These are phyloP conservation scores for Debaryomycetaceae sp. DNA, from an alignment of 1,139 yeast genomes.

Conservation along the genomic window DNA sequence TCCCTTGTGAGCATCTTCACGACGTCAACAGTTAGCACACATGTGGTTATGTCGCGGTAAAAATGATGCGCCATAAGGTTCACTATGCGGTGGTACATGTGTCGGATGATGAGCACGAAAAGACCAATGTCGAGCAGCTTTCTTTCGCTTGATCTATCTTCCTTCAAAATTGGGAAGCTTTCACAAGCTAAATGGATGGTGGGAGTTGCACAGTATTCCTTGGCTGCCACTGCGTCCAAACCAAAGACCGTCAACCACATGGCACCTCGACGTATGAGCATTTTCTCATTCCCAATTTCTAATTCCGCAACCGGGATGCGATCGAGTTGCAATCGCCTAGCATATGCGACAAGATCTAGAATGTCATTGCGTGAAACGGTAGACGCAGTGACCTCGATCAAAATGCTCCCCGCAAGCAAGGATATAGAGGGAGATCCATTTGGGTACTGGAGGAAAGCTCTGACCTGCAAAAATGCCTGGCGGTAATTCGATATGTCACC, in stretches of 20 bases:
- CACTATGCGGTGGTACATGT: conserved; percentile 39
- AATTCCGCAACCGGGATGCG: conserved; percentile 47
- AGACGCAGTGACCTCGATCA: conserved; percentile 45
- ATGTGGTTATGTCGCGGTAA: no score
- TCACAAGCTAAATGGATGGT: conserved; percentile 43
- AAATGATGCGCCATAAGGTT: conserved; percentile 41
- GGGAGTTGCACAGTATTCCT: conserved; percentile 49
- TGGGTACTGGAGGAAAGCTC: conserved; percentile 42
- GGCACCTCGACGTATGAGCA: conserved; percentile 41
- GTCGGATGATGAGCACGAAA: conserved; percentile 41
- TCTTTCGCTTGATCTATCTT: conserved; percentile 27
- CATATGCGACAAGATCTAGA: conserved; percentile 40
- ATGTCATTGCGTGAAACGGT: conserved; percentile 44
- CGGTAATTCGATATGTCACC: conserved; percentile 40
- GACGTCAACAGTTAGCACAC: conserved; percentile 20
- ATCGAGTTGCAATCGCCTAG: conserved; percentile 44
- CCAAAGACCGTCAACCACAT: conserved; percentile 61
- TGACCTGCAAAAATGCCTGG: conserved; percentile 35
- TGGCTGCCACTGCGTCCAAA: conserved; percentile 46
- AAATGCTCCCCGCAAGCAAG: conserved; percentile 37
- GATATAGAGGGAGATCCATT: conserved; percentile 39
- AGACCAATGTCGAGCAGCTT: conserved; percentile 22
- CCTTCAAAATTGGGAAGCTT: conserved; percentile 45
- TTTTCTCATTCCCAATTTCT: conserved; percentile 34
- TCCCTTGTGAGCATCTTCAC: conserved; percentile 29